phyloP scores from a whole-genome alignment of 2,329 filamentous ascomycete species.

The Dichotomopilus funicola region DNA sequence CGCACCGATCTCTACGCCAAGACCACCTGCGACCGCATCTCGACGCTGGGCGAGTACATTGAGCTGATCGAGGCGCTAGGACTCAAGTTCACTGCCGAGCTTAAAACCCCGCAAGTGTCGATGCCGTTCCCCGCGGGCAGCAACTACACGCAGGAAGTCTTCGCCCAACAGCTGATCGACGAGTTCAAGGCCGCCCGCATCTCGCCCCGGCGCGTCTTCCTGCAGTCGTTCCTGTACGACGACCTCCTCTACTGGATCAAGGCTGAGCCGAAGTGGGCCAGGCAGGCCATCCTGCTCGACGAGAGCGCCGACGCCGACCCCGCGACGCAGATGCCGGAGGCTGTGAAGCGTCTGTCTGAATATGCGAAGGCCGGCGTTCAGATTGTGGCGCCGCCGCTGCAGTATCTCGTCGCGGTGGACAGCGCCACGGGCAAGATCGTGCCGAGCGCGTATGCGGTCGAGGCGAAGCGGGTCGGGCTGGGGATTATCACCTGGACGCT shows the following conservation, averaged over 20 bases:
- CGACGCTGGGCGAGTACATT: slow-evolving; percentile 58
- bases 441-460: slow-evolving; percentile 55
- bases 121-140: slow-evolving; percentile 57
- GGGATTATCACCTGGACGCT: slow-evolving; percentile 63
- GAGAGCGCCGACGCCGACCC: slow-evolving; percentile 52
- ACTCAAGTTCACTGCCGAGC: slow-evolving; percentile 58
- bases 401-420: slow-evolving; percentile 50
- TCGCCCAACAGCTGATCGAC: slow-evolving; percentile 59
- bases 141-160: slow-evolving; percentile 58
- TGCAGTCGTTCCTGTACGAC: slow-evolving; percentile 59
- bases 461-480: slow-evolving; percentile 54
- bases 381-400: slow-evolving; percentile 57
- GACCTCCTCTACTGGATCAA: slow-evolving; percentile 63
- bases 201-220: slow-evolving; percentile 47
- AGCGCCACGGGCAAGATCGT: slow-evolving; percentile 49
- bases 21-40: slow-evolving; percentile 54
- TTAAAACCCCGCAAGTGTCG: slow-evolving; percentile 61
- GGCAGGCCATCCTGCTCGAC: slow-evolving; percentile 60
- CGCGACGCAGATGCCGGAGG: slow-evolving; percentile 43
- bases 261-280: slow-evolving; percentile 52
- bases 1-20: slow-evolving; percentile 57
- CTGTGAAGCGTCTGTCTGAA: slow-evolving; percentile 48
- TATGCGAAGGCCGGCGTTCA: slow-evolving; percentile 53
- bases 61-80: slow-evolving; percentile 50
- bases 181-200: slow-evolving; percentile 50